phyloP scores from a whole-genome alignment of 176 grass and related monocot species.

The barley (Hordeum vulgare) region DNA sequence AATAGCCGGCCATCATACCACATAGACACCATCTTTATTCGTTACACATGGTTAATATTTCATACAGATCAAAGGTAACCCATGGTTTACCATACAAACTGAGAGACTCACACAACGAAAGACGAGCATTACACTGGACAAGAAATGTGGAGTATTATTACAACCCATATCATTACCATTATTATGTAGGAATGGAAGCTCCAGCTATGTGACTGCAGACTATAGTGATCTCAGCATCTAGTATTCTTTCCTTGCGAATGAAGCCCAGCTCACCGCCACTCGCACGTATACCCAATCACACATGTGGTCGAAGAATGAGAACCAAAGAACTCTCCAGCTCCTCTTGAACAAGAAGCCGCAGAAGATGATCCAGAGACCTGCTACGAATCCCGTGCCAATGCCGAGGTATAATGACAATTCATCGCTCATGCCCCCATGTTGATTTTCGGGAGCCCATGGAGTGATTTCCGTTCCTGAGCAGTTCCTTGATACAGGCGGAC shows the following conservation, averaged over 20 bases:
- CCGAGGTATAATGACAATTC: background rate
- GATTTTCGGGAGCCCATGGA: background rate
- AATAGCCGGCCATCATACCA: too few species aligned
- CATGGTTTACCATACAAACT: too few species aligned
- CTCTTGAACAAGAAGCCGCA: background rate
- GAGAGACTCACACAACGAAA: too few species aligned
- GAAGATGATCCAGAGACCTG: constrained; percentile 9
- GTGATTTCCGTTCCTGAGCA: background rate
- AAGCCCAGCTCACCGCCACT: background rate
- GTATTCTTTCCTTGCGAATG: background rate
- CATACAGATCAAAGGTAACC: too few species aligned
- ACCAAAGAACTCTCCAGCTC: background rate
- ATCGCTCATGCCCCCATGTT: background rate
- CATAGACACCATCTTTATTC: too few species aligned
- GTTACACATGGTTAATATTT: too few species aligned
- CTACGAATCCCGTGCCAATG: background rate
- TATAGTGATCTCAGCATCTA: too few species aligned
- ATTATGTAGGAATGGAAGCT: background rate
- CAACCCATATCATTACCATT: too few species aligned
- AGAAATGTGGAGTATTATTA: too few species aligned
- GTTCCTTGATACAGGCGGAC: background rate
- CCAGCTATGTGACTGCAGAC: background rate
- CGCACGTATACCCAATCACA: constrained; percentile 5
- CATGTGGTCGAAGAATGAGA: background rate
- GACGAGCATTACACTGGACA: too few species aligned